These are phyloP conservation scores for Trichoderma cornu-damae DNA, from an alignment of 2,329 filamentous ascomycete species.

Conservation along the genomic window DNA sequence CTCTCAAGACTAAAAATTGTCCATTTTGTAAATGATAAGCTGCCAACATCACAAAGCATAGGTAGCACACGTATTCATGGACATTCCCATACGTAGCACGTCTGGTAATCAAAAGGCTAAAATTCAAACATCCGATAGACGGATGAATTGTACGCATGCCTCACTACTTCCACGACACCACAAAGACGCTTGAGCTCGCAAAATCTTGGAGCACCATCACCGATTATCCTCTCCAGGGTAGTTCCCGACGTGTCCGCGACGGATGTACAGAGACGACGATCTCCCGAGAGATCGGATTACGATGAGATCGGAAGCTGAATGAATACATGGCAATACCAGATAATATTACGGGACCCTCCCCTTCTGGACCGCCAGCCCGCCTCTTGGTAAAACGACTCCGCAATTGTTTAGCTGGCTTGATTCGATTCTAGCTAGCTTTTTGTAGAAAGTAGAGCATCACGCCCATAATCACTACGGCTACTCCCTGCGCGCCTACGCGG, in stretches of 20 bases:
- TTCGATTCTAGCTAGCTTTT: neutral
- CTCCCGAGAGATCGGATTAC: conserved; percentile 9
- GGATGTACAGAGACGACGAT: neutral
- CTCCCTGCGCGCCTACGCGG: neutral
- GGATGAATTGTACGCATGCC: neutral
- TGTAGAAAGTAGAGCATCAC: neutral
- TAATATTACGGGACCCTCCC: neutral
- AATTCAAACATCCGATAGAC: too few relatives aligned
- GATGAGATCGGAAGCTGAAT: conserved; percentile 3
- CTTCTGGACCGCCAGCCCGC: neutral
- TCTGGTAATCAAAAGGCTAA: too few relatives aligned
- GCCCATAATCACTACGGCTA: neutral
- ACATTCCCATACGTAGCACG: too few relatives aligned
- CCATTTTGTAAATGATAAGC: too few relatives aligned
- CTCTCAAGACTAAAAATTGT: too few relatives aligned
- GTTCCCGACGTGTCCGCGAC: neutral
- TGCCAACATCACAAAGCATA: too few relatives aligned
- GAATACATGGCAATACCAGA: neutral
- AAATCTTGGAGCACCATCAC: neutral
- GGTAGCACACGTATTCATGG: too few relatives aligned
- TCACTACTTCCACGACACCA: neutral
- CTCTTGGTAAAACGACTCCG: neutral
- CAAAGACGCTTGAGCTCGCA: neutral
- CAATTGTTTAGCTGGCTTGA: neutral
- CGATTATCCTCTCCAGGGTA: neutral